These are phyloP conservation scores for Veloboletus limbatus DNA, from an alignment of 1,284 basidiomycete species.

Conservation along the genomic window DNA sequence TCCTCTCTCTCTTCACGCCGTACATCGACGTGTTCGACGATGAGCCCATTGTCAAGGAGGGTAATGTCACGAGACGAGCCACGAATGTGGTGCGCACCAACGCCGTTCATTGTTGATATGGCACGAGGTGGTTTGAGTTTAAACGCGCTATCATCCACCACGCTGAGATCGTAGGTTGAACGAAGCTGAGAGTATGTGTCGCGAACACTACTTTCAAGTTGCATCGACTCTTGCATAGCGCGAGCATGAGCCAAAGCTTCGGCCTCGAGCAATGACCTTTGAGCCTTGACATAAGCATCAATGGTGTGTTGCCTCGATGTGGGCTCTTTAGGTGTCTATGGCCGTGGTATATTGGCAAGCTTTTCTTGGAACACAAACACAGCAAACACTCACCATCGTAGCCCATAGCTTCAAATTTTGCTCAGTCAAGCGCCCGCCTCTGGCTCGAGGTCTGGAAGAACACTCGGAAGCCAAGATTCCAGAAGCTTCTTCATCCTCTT, in stretches of 20 bases:
- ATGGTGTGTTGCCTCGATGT: conserved; percentile 72
- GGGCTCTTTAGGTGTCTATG: conserved; percentile 77
- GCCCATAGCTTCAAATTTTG: conserved; percentile 85
- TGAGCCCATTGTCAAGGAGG: conserved; percentile 80
- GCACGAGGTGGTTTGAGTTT: conserved; percentile 63
- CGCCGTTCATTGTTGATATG: conserved; percentile 37
- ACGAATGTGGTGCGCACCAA: conserved; percentile 40
- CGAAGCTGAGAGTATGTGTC: conserved; percentile 75
- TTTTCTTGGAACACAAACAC: conserved; percentile 7
- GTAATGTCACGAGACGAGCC: conserved; percentile 69
- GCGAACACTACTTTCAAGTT: conserved; percentile 69
- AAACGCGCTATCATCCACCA: conserved; percentile 54
- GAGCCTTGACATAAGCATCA: conserved; percentile 66
- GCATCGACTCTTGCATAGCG: conserved; percentile 72
- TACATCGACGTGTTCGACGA: conserved; percentile 83
- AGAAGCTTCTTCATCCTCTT: conserved; percentile 62
- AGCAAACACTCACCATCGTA: conserved; percentile 64
- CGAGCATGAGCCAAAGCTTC: conserved; percentile 71
- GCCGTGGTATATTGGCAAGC: not conserved
- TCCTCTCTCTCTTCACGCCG: conserved; percentile 74
- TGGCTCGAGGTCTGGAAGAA: conserved; percentile 55
- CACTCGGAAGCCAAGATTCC: conserved; percentile 47
- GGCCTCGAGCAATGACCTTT: conserved; percentile 68
- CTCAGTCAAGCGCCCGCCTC: conserved; percentile 73
- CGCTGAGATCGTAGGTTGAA: conserved; percentile 64